Evolutionary conservation across 257 asterid species (phyloP), one percentile per base, ranked within the genome.

Genomic region (Solanum chiquidenum): DNA sequence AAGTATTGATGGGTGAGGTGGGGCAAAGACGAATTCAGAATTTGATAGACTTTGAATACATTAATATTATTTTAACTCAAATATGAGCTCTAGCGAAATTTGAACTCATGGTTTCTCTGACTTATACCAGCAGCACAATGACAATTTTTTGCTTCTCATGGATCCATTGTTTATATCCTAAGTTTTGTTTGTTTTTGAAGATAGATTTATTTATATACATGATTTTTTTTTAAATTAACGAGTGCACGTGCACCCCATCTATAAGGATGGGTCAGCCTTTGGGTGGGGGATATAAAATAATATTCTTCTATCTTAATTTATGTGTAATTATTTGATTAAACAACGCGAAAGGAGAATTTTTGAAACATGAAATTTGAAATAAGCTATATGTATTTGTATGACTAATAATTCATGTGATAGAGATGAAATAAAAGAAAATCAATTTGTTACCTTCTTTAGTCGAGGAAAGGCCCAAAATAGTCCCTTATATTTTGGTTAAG

Each of bases 31-130:
- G 9, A 52, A 52, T 16, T 0, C 9, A 52, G 7, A 49, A 49
- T 1, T 49, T 49, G 1, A 49, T 49, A 49, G 1, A 5, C 0
- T 49, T 14, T 0, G 8, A 0, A 2, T 49, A 0, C 0, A 49
- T 2, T 49, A 49, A 16, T 14, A 52, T 52, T 52, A 52, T 52
- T 0, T 52, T 52, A 52, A 9, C 1, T 52, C 0, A 52, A 52
- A 52, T 52, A 52, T 16, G 0, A 52, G 9, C 1, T 52, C 9
- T 52, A 52, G 60, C 0, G 1, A 52, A 18, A 49, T 14, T 49
- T 49, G 0, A 14, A 14, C 3, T 0, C 58, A 49, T 49, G 60
- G 0, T 52, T 52, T 49, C 3, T 49, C 0, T 16, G 4, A 1
- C 8, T 1, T 52, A 52, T 52, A 52, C 0, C 3, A 16, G 8